A percentile compares a stretch with the other conserved stretches of the same genome.
Conservation (phyloP, 192 early-diverging fungal species). For the Powellomyces hirtus region DNA sequence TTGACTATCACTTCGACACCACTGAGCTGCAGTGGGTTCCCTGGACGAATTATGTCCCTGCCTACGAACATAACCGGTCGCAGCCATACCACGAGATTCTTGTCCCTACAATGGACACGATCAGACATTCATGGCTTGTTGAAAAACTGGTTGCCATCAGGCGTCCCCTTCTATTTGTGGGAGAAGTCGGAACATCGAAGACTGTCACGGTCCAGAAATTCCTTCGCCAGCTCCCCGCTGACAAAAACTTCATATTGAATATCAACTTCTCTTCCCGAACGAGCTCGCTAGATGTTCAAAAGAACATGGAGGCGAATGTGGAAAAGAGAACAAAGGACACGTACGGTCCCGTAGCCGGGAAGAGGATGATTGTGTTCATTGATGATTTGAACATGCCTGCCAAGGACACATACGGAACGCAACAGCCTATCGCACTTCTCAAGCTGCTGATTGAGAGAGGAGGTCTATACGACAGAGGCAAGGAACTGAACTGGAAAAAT, state of each 20-base stretch:
- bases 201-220: slow-evolving; percentile 60
- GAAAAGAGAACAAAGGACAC: slow-evolving; percentile 65
- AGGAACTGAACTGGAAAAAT: slow-evolving; percentile 63
- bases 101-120: slow-evolving; percentile 59
- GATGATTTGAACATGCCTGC: slow-evolving; percentile 64
- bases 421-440: slow-evolving; percentile 60
- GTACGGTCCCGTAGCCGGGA: slow-evolving; percentile 55
- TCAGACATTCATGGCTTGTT: slow-evolving; percentile 58
- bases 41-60: slow-evolving; percentile 56
- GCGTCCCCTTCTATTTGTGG: slow-evolving; percentile 59
- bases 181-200: slow-evolving; percentile 60
- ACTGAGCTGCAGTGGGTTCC: slow-evolving; percentile 52
- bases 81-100: slow-evolving; percentile 55
- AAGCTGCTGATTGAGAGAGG: slow-evolving; percentile 61
- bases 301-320: slow-evolving; percentile 60
- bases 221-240: slow-evolving; percentile 44
- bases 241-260: slow-evolving; percentile 57
- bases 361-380: slow-evolving; percentile 53
- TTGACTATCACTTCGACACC: slow-evolving; percentile 59
- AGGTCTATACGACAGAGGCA: slow-evolving; percentile 58
- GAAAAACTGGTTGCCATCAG: slow-evolving; percentile 52
- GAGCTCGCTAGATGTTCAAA: slow-evolving; percentile 57
- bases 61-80: slow-evolving; percentile 50
- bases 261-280: slow-evolving; percentile 61
- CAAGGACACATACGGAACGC: slow-evolving; percentile 65